Conservation (phyloP, 148 eudicot genomes). For the Bassia scoparia region DNA sequence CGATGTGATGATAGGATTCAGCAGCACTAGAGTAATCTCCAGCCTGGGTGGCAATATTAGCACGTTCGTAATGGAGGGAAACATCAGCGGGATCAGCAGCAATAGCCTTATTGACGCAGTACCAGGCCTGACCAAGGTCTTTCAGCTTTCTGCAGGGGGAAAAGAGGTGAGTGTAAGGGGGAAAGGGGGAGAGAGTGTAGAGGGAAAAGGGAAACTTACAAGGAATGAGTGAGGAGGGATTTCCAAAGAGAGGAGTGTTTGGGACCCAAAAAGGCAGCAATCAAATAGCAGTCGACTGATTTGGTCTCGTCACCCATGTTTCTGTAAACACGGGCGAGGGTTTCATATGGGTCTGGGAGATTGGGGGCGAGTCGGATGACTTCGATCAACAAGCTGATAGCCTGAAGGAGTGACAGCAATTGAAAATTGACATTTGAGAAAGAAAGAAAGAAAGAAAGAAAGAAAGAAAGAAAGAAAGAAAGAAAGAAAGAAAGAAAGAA, state of each 20-base stretch:
- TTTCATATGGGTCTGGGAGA: conserved; percentile 75
- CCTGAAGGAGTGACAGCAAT: too few relatives aligned
- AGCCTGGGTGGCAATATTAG: conserved; percentile 57
- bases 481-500: conserved; percentile 1
- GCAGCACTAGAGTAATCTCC: conserved; percentile 70
- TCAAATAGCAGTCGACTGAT: conserved; percentile 58
- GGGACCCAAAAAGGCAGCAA: conserved; percentile 77
- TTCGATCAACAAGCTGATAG: conserved; percentile 54
- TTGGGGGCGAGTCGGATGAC: conserved; percentile 69
- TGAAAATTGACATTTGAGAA: too few relatives aligned
- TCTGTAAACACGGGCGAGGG: conserved; percentile 61
- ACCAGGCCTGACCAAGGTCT: conserved; percentile 58
- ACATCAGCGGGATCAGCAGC: conserved; percentile 72
- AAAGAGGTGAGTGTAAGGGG: neutral
- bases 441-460: neutral
- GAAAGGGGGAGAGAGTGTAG: neutral
- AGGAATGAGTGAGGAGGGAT: conserved; percentile 54
- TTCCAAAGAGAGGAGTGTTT: conserved; percentile 76
- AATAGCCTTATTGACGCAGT: conserved; percentile 79
- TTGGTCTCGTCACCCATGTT: conserved; percentile 56
- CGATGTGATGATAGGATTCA: conserved; percentile 74
- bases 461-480: conserved; percentile 16
- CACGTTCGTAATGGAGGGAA: conserved; percentile 51
- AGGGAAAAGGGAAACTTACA: conserved; percentile 44
- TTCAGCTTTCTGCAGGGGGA: conserved; percentile 58